Conservation (phyloP, 768 basidiomycete genomes). For the Clitopilus passeckerianus region DNA sequence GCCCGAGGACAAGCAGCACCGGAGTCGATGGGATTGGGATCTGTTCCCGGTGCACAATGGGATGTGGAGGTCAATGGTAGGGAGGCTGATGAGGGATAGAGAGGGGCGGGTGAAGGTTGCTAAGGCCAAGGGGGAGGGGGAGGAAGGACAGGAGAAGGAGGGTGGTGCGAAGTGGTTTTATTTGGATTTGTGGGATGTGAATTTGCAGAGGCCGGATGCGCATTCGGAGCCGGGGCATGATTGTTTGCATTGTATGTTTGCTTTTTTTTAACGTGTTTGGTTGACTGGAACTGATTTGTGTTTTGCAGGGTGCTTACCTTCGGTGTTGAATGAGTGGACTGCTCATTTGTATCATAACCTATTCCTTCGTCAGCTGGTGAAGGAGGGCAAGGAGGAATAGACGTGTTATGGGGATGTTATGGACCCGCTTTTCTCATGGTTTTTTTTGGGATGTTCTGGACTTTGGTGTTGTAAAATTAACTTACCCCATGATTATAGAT, state of each 20-base stretch:
- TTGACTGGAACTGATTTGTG: not conserved
- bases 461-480: not conserved
- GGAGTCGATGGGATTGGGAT: conserved; percentile 22
- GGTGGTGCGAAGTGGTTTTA: conserved; percentile 18
- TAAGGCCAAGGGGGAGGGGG: conserved; percentile 4
- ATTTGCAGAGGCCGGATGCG: conserved; percentile 21
- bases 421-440: not conserved
- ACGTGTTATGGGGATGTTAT: not conserved
- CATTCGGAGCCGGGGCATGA: conserved; percentile 21
- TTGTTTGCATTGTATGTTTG: conserved; percentile 21
- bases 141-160: conserved; percentile 3
- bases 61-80: conserved; percentile 14
- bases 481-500: not conserved
- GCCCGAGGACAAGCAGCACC: conserved; percentile 13
- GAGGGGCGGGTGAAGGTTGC: conserved; percentile 8
- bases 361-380: not conserved
- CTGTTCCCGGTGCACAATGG: conserved; percentile 18
- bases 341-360: conserved; percentile 16
- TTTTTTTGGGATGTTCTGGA: not conserved
- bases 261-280: not conserved
- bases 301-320: conserved; percentile 17
- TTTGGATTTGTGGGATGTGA: conserved; percentile 20
- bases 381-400: not conserved
- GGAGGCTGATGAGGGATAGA: conserved; percentile 10
- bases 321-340: conserved; percentile 20